Base-by-base conservation (phyloP, 2,329 filamentous ascomycete species). In the Macrophomina phaseolina region DNA sequence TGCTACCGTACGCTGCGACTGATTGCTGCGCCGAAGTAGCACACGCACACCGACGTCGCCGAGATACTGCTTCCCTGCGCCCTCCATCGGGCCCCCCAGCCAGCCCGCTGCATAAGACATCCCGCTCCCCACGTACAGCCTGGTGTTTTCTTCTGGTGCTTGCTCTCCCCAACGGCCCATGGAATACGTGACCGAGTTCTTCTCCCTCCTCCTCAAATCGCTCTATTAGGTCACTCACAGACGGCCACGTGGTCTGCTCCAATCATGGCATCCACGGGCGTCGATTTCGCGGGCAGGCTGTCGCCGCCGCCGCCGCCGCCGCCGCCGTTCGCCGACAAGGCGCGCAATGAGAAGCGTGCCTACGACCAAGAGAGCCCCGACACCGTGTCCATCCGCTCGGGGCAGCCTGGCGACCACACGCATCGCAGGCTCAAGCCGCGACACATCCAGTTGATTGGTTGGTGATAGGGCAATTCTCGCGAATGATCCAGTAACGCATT, bases 401-500 rank as follows among this genome's bases (percentile, higher is more conserved):
- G 62, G 18, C 49, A 38, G 34, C 46, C 45, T 60, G 71, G 75
- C 12, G 71, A 73, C 68, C 78, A 80, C 67, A 83, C 81, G 7
- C 80, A 82, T 66, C 75, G 81, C 42, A 82, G 78, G 70, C 74
- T 83, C 63, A 80, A 80, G 69, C 79, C 81, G 62, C 75, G 81
- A 55, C 81, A 83, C 67, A 82, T 83, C 61, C 81, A 83, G 68
- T 74, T 82, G 28, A 82, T 83, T 64, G 81, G 81, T 67, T 9
- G 30, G 46, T 51, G 34, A n/a, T 63, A 42, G 28, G 12, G n/a
- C 4, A 16, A 51, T 18, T 11, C 42, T 5, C 65, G 23, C 32
- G 5, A 11, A 5, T 8, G n/a, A 34, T 28, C 30, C 18, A 28
- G 32, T 14, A 30, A 28, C n/a, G n/a, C 5, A n/a, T n/a, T 40